Evolutionary conservation across 108 stramenopile species (phyloP), one percentile per base, ranked within the genome.

Genomic region (Nitzschia palea): DNA sequence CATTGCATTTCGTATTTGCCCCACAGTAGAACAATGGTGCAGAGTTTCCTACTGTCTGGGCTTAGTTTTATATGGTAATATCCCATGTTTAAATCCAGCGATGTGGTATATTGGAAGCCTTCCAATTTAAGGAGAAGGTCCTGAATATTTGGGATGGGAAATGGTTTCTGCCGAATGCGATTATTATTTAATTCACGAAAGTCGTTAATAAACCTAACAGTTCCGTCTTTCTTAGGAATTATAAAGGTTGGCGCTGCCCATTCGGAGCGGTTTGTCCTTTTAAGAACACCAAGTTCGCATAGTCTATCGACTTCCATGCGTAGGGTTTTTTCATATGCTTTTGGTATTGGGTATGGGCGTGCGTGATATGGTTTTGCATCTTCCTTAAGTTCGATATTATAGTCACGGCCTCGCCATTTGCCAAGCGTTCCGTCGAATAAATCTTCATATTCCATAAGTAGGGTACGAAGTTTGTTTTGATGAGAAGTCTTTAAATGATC

Each of bases 141-240:
- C 1, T 27, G 50, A 23, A 81, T 81, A 15, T 64, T 73, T 33
- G 80, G 80, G 4, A 81, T 28, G 25, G 28, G 32, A 43, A 54
- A 62, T 2, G 17, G 17, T 5, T n/a, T 32, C 2, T 53, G 47
- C 1, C 8, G 59, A 27, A 59, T 68, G 48, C 55, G 61, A 71
- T 37, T 67, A 36, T 67, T 61, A n/a, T n/a, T n/a, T n/a, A 77
- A 43, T 59, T 66, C 56, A 9, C 77, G 50, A 14, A 82, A 58
- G 47, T 82, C 81, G 29, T 51, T 57, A 17, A 82, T 51, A 66
- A 59, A 75, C 23, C 34, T 56, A 28, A 61, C 44, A 10, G 43
- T 65, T n/a, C 53, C 61, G 57, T 68, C 67, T 29, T 74, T 79
- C 42, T 79, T 79, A 15, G 78, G 72, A 23, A 73, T 35, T 32